Conservation (phyloP, 2,329 filamentous ascomycete species). For the Fusarium armeniacum region DNA sequence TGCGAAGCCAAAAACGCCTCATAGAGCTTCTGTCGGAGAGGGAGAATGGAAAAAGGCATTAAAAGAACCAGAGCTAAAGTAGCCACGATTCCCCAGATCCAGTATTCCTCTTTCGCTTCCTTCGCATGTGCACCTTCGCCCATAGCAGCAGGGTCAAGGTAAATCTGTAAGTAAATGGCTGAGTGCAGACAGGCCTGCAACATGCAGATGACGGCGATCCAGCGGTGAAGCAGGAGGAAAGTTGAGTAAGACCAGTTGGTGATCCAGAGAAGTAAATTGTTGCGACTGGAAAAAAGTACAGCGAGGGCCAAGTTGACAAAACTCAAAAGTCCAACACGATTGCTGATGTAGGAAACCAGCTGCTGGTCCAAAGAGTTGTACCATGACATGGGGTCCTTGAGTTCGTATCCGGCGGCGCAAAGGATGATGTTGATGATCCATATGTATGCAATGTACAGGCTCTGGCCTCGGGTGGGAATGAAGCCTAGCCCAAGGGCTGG, state of each 20-base stretch:
- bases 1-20: slow-evolving; percentile 1
- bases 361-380: not conserved
- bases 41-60: slow-evolving; percentile 52
- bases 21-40: not conserved
- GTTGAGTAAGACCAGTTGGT: slow-evolving; percentile 65
- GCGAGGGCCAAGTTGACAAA: slow-evolving; percentile 59
- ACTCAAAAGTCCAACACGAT: slow-evolving; percentile 58
- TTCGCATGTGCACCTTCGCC: slow-evolving; percentile 46
- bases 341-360: slow-evolving; percentile 21
- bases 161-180: slow-evolving; percentile 55
- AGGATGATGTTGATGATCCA: slow-evolving; percentile 5
- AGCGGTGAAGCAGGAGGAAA: slow-evolving; percentile 63
- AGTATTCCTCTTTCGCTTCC: slow-evolving; percentile 53
- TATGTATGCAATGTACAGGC: not conserved
- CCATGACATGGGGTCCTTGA: not conserved
- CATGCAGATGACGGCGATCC: slow-evolving; percentile 61
- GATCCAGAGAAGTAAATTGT: slow-evolving; percentile 63
- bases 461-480: not conserved
- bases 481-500: not conserved
- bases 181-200: slow-evolving; percentile 63
- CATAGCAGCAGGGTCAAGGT: slow-evolving; percentile 40
- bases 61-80: slow-evolving; percentile 54
- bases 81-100: slow-evolving; percentile 61
- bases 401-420: not conserved
- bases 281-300: slow-evolving; percentile 61